Evolutionary conservation across 1,284 basidiomycete genomes (phyloP), one percentile per base, ranked within the genome.

Genomic region (Ustilago tritici): DNA sequence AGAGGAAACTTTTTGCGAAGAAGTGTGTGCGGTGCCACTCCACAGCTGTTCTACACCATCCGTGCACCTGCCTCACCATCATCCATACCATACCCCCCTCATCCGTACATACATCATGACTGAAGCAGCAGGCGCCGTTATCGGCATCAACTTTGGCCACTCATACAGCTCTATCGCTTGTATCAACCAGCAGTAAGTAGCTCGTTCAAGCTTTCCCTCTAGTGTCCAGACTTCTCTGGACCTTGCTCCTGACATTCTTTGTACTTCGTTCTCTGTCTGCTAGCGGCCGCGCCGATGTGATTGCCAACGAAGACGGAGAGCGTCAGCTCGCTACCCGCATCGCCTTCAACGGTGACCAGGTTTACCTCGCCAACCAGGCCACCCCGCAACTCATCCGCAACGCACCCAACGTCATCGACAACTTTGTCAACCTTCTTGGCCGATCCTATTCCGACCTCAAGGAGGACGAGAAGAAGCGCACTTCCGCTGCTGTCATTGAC

Each of bases 271-370:
- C 38, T 14, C 56, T 32, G 17, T 46, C 15, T 28, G 46, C 19
- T 23, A 81, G 79, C 58, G 84, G 84, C 40, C 80, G 84, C 14
- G 84, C 84, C 15, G 84, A 86, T 56, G 84, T 86, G n/a, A 98
- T 99, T 76, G 96, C 96, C 31, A 98, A 98, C 87, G 95, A 99
- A 87, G 96, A 98, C 84, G 96, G 96, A 56, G 96, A 98, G 87
- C 92, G 96, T 47, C 97, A 99, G 88, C 97, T 99, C 84, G 95
- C 95, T 0, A 95, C 93, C 83, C 94, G 95, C 47, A 90, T 99
- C 71, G 92, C 95, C 0, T 99, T 96, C 87, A 91, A 92, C 72
- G 95, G 78, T 56, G 84, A 84, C 69, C 85, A 86, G 76, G 84
- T 86, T 46, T 98, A 99, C 88, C 93, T 97, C 64, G 96, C 96